Conservation (phyloP, 176 grass and related monocot species). For the bread wheat (Triticum aestivum) region DNA sequence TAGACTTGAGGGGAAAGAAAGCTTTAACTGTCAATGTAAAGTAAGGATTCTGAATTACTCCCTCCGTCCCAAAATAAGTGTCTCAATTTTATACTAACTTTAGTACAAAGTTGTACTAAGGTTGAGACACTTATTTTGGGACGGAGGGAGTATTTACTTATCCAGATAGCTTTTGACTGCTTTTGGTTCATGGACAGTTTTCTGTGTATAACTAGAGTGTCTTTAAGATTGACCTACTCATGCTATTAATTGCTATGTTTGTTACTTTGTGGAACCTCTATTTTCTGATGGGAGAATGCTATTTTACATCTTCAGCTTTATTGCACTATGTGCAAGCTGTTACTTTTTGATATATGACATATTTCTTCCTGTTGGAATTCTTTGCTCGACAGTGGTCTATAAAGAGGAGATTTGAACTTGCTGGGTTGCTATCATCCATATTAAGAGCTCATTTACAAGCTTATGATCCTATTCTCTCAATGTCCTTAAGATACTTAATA, state of each 20-base stretch:
- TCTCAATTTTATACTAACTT: no score
- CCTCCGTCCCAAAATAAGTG: no score
- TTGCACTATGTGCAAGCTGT: not conserved
- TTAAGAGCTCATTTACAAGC: constrained; percentile 93
- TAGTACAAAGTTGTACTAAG: no score
- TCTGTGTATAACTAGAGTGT: not conserved
- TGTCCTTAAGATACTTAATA: constrained; percentile 94
- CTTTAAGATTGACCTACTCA: not conserved
- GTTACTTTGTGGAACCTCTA: not conserved
- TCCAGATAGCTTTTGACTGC: not conserved
- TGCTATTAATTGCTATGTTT: not conserved
- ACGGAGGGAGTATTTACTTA: not conserved
- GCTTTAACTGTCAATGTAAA: not conserved
- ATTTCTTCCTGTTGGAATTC: constrained; percentile 28
- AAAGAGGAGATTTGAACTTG: constrained; percentile 79
- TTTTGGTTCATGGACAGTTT: not conserved
- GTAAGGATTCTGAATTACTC: not conserved
- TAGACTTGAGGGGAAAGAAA: not conserved
- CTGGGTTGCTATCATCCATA: constrained; percentile 85
- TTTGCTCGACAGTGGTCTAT: constrained; percentile 77
- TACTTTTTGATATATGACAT: constrained; percentile 13
- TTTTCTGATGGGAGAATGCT: constrained; percentile 7
- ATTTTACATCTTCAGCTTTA: constrained; percentile 1
- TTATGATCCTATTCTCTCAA: constrained; percentile 92
- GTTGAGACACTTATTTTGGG: no score